Percentiles rank a stretch among this genome's conserved stretches.
phyloP scores from a whole-genome alignment of 495 filamentous ascomycete species.

The Xylaria nigripes region DNA sequence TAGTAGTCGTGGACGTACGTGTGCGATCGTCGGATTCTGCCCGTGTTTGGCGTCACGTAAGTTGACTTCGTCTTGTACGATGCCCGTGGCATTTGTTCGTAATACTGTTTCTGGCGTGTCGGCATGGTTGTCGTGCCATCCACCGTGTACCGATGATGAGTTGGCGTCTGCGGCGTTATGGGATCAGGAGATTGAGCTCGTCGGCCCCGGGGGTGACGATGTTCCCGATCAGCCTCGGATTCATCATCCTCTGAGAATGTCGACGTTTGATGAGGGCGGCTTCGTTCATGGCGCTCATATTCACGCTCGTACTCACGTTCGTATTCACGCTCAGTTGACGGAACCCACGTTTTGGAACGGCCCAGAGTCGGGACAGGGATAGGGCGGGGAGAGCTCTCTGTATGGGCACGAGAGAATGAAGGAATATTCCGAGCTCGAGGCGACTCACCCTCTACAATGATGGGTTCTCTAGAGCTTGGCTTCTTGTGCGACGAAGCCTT shows the following conservation, averaged over 20 bases:
- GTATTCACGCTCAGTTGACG: constrained; percentile 10
- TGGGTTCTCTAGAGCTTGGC: constrained; percentile 17
- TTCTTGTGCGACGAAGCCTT: constrained; percentile 25
- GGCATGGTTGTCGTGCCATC: constrained; percentile 12
- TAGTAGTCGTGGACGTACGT: constrained; percentile 12
- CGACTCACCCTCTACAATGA: constrained; percentile 22
- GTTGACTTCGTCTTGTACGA: constrained; percentile 14
- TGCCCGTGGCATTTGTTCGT: constrained; percentile 13
- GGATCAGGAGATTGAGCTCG: constrained; percentile 21
- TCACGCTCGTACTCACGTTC: constrained; percentile 16
- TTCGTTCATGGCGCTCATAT: constrained; percentile 18
- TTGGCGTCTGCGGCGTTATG: constrained; percentile 3
- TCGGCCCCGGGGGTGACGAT: constrained; percentile 17
- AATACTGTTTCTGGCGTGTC: constrained; percentile 12
- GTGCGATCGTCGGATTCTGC: constrained; percentile 5
- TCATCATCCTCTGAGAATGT: constrained; percentile 16
- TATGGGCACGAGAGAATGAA: constrained; percentile 25
- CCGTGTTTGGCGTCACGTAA: constrained; percentile 16
- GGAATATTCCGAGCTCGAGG: constrained; percentile 22
- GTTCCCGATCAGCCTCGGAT: constrained; percentile 21
- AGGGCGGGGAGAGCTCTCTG: constrained; percentile 22
- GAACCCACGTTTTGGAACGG: constrained; percentile 18
- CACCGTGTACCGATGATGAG: constrained; percentile 16
- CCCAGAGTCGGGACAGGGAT: constrained; percentile 10
- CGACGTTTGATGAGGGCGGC: constrained; percentile 17